A percentile compares a stretch with the other conserved stretches of the same genome.
These are phyloP conservation scores for Chaetomium sp. DNA, from an alignment of 2,329 filamentous ascomycete species.

Conservation along the genomic window DNA sequence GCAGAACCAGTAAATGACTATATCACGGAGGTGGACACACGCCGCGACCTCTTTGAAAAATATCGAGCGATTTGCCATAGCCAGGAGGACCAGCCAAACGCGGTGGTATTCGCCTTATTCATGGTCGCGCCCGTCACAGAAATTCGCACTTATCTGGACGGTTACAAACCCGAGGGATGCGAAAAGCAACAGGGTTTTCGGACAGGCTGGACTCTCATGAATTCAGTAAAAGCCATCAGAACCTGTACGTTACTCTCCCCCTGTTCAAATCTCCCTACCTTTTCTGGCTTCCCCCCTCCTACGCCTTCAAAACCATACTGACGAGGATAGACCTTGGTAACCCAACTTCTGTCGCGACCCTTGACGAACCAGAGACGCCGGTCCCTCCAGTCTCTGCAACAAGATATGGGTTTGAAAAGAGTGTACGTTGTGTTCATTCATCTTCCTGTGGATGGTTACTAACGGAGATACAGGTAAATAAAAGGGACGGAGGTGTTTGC, in stretches of 20 bases:
- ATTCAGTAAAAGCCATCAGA: background rate
- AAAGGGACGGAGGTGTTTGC: constrained; percentile 7
- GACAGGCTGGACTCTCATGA: background rate
- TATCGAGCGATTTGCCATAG: background rate
- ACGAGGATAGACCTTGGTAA: too few species aligned
- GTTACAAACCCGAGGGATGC: background rate
- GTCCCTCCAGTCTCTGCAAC: background rate
- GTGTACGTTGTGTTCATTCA: background rate
- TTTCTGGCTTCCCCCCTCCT: too few species aligned
- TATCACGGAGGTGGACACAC: too few species aligned
- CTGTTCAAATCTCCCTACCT: too few species aligned
- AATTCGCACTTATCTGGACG: background rate
- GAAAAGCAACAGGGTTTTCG: background rate
- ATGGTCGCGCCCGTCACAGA: background rate
- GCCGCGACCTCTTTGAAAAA: background rate
- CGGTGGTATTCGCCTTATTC: background rate
- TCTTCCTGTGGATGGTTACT: background rate
- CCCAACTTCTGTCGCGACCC: background rate
- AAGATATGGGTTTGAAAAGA: background rate
- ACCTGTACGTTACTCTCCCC: background rate
- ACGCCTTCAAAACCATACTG: too few species aligned
- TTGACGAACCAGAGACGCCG: background rate
- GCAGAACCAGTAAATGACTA: too few species aligned
- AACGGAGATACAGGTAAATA: background rate
- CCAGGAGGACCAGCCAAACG: background rate